Evolutionary conservation across 129 eudicot genomes (phyloP).

Genomic region (Silybum marianum): DNA sequence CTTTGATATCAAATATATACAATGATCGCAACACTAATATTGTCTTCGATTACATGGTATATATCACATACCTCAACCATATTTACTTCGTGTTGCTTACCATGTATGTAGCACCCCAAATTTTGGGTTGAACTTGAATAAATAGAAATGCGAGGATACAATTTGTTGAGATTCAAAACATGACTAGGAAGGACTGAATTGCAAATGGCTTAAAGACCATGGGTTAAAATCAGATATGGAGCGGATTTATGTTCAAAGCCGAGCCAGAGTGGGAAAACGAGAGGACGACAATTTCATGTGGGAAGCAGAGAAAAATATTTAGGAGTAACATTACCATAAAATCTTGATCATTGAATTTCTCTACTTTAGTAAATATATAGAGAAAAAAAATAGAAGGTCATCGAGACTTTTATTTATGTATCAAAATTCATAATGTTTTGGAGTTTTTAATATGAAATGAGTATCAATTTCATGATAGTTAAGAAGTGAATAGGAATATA

Average conservation of each 20-base stretch:
- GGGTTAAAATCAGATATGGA: neutral
- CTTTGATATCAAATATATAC: too few relatives aligned
- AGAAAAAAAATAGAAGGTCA: neutral
- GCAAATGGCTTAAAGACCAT: neutral
- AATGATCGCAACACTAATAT: too few relatives aligned
- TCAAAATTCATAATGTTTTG: neutral
- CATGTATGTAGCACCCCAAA: neutral
- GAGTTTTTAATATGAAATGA: neutral
- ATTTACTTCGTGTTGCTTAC: neutral
- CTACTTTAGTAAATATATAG: neutral
- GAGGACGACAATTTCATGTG: neutral
- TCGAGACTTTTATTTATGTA: neutral
- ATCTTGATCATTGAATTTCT: neutral
- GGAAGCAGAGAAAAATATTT: neutral
- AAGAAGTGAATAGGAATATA: too few relatives aligned
- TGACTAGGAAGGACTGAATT: neutral
- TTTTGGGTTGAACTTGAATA: neutral
- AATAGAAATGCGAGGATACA: neutral
- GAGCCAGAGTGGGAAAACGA: neutral
- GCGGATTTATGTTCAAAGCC: neutral
- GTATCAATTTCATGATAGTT: neutral
- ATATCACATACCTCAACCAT: neutral
- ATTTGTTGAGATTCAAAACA: too few relatives aligned
- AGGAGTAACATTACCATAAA: neutral
- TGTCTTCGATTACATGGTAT: neutral